These are phyloP conservation scores for Macrolepiota dolichaula DNA, from an alignment of 768 basidiomycete species.

Conservation along the genomic window DNA sequence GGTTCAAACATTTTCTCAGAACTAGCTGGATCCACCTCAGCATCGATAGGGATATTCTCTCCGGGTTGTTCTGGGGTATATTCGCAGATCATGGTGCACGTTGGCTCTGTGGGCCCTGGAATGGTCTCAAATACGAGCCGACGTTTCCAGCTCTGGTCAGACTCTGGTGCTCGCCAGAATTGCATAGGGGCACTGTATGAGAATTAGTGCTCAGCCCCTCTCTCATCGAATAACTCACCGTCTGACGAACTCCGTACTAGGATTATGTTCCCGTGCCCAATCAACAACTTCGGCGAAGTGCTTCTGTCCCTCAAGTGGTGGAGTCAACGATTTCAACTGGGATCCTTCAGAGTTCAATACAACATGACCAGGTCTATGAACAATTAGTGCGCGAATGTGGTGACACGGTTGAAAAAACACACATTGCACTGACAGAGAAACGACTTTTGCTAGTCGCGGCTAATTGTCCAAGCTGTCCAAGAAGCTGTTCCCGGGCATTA, in stretches of 20 bases:
- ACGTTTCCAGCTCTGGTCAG: slow-evolving; percentile 1
- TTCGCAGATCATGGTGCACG: slow-evolving; percentile 1
- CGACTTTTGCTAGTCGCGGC: neutral
- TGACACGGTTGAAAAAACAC: neutral
- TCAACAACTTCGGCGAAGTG: neutral
- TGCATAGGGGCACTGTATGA: neutral
- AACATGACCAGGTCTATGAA: slow-evolving; percentile 11
- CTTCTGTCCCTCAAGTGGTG: slow-evolving; percentile 11
- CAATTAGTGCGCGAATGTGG: neutral
- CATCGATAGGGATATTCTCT: neutral
- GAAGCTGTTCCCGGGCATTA: slow-evolving; percentile 7
- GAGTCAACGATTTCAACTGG: neutral
- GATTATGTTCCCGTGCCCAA: slow-evolving; percentile 7
- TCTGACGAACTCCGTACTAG: slow-evolving; percentile 2
- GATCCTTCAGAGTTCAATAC: slow-evolving; percentile 1
- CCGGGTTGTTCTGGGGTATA: neutral
- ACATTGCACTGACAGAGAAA: slow-evolving; percentile 10
- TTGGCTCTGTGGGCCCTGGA: neutral
- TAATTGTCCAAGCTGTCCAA: neutral
- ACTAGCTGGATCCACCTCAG: neutral
- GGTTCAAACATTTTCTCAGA: neutral
- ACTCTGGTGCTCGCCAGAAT: slow-evolving; percentile 8
- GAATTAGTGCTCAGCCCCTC: neutral
- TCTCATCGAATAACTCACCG: neutral
- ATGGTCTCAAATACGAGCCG: slow-evolving; percentile 7